These are phyloP conservation scores for Microdochium nivale DNA, from an alignment of 2,329 filamentous ascomycete genomes.

Conservation along the genomic window DNA sequence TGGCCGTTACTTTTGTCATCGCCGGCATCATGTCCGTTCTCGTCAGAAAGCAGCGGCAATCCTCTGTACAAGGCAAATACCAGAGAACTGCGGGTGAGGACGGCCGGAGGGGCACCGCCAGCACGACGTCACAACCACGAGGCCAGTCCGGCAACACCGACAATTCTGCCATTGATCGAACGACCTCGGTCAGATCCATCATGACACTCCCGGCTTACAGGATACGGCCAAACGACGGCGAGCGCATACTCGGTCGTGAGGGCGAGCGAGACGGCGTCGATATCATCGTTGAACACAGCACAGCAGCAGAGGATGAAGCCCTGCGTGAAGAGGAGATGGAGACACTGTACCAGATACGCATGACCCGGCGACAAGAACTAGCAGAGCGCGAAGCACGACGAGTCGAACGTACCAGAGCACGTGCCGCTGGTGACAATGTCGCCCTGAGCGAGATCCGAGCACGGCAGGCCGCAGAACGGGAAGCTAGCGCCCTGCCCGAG, in stretches of 20 bases:
- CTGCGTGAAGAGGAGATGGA: conserved; percentile 89
- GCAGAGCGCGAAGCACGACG: conserved; percentile 72
- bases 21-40: neutral
- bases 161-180: conserved; percentile 55
- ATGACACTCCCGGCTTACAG: conserved; percentile 89
- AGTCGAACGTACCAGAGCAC: conserved; percentile 60
- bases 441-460: conserved; percentile 60
- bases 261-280: conserved; percentile 91
- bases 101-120: neutral
- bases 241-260: conserved; percentile 78
- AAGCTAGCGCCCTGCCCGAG: conserved; percentile 49
- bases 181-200: conserved; percentile 83
- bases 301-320: conserved; percentile 67
- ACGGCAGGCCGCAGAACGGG: conserved; percentile 37
- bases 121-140: neutral
- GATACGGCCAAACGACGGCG: conserved; percentile 60
- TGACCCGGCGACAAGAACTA: conserved; percentile 65
- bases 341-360: conserved; percentile 78
- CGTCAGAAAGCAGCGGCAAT: neutral
- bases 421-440: conserved; percentile 58
- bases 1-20: neutral
- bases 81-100: neutral
- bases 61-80: neutral
- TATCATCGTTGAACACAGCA: conserved; percentile 77
- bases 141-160: conserved; percentile 10